Evolutionary conservation across 495 filamentous ascomycete genomes (phyloP), one percentile per base, ranked within the genome.

Genomic region (Neurospora tetrasperma): DNA sequence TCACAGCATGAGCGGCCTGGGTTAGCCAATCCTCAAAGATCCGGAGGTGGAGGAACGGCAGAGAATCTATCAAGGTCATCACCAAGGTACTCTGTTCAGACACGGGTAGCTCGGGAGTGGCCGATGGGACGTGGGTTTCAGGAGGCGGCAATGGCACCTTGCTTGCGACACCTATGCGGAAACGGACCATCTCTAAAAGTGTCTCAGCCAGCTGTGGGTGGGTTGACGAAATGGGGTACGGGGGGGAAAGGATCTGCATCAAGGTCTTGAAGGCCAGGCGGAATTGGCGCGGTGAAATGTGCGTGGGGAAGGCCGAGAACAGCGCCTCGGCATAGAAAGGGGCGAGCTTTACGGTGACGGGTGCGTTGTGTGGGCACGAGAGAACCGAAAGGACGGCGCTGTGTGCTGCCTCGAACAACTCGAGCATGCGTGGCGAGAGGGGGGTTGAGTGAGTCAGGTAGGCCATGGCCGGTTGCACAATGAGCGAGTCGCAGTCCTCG

Each of bases 401-500:
- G 82, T 99, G 96, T 10, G 95, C 94, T 1, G 96, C 89, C 83
- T 99, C 96, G 77, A 98, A 98, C 5, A 96, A 91, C 74, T 92
- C 89, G 42, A 90, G 80, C 44, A 83, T 84, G 16, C 80, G 78
- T 3, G 84, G 79, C 20, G 84, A 82, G 12, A 81, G 76, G 41
- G 83, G 80, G 20, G 75, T 72, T 74, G 74, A 81, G 31, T 91
- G 85, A 42, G 89, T 87, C 11, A 98, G 88, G 80, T 98, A 97
- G 5, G 92, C 89, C 10, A 88, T 86, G 27, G 92, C 91, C 4
- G 92, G 89, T 16, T 89, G 85, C 48, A 97, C 83, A 40, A 97
- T 86, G 2, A 97, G 83, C 14, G 90, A 84, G 75, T 97, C 93
- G 77, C 88, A 92, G 23, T 86, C 84, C 10, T 84, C 77, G 3